A percentile compares a stretch with the other conserved stretches of the same genome.
phyloP scores from a whole-genome alignment of 352 stramenopile genomes.

The Lagenidium giganteum region DNA sequence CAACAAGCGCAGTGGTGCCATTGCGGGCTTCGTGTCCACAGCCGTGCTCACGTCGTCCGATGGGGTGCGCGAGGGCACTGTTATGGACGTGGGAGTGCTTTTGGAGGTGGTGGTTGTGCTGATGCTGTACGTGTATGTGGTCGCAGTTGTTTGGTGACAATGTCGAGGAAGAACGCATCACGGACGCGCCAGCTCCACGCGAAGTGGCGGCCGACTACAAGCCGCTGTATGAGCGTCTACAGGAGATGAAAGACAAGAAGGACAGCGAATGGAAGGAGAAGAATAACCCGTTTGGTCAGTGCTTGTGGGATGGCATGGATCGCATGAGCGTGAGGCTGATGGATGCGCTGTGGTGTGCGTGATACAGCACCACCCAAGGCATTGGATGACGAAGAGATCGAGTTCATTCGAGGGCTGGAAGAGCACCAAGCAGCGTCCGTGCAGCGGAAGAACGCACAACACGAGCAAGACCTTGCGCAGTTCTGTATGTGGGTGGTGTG shows the following conservation, averaged over 20 bases:
- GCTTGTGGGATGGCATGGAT: not conserved
- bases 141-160: conserved; percentile 84
- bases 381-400: conserved; percentile 81
- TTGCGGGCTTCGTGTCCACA: conserved; percentile 80
- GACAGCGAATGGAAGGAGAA: conserved; percentile 88
- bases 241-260: conserved; percentile 73
- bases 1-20: conserved; percentile 23
- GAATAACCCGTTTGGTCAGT: conserved; percentile 80
- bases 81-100: not conserved
- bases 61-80: conserved; percentile 34
- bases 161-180: conserved; percentile 76
- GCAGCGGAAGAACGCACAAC: conserved; percentile 48
- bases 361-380: conserved; percentile 68
- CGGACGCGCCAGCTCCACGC: conserved; percentile 42
- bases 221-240: conserved; percentile 75
- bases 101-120: not conserved
- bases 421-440: conserved; percentile 40
- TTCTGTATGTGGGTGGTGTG: conserved; percentile 42
- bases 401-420: conserved; percentile 76
- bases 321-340: not conserved
- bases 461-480: conserved; percentile 66
- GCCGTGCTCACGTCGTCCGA: conserved; percentile 80
- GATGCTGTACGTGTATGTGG: not conserved
- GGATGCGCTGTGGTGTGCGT: not conserved
- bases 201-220: conserved; percentile 52